Percentiles rank a stretch among this genome's conserved stretches.
These are phyloP conservation scores for Novakomyces olei DNA, from an alignment of 805 yeast species.

Conservation along the genomic window DNA sequence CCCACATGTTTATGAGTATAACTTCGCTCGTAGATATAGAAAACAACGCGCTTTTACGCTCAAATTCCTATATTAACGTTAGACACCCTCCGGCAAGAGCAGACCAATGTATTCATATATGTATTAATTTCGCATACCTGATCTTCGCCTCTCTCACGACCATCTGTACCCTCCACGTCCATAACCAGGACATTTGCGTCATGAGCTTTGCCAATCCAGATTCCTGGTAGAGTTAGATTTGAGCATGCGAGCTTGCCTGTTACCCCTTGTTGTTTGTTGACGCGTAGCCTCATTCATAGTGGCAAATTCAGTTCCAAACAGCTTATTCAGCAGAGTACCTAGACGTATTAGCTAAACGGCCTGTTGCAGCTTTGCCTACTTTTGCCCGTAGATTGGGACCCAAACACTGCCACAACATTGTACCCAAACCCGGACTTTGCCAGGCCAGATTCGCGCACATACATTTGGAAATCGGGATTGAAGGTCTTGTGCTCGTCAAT, in stretches of 20 bases:
- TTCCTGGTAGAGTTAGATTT: conserved; percentile 6
- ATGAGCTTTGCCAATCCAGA: conserved; percentile 11
- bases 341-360: not conserved
- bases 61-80: conserved; percentile 43
- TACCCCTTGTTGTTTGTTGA: conserved; percentile 75
- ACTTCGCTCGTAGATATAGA: conserved; percentile 84
- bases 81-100: conserved; percentile 1
- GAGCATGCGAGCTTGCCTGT: not conserved
- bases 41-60: conserved; percentile 84
- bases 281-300: conserved; percentile 77
- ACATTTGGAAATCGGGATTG: conserved; percentile 12
- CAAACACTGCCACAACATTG: conserved; percentile 87
- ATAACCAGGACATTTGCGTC: conserved; percentile 40
- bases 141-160: conserved; percentile 93
- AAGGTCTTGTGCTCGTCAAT: conserved; percentile 32
- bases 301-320: conserved; percentile 73
- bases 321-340: conserved; percentile 50
- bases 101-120: not conserved
- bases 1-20: conserved; percentile 86
- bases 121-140: conserved; percentile 21
- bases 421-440: conserved; percentile 42
- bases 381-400: conserved; percentile 92
- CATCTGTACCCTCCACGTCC: conserved; percentile 99
- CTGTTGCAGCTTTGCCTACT: conserved; percentile 21
- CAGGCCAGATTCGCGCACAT: conserved; percentile 17